Base-by-base conservation (phyloP, 2,329 filamentous ascomycete species). In the Chrysosphaeria jannelii region DNA sequence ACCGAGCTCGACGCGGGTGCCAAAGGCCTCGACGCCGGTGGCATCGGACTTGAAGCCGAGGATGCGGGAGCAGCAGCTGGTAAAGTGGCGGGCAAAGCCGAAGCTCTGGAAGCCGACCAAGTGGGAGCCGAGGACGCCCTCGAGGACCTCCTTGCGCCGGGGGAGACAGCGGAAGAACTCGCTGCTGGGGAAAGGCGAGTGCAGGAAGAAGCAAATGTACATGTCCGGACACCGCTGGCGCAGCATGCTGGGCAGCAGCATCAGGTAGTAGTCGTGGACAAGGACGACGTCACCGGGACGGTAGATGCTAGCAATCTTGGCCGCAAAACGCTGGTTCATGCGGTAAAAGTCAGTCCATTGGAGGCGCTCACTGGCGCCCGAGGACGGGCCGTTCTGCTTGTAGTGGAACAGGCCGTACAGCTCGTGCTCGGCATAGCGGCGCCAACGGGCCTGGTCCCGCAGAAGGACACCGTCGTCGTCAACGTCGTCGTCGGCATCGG, bases 51-150 rank as follows among this genome's bases (percentile, higher is more conserved):
- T 70, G 37, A 89, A 89, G n/a, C 74, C 72, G 6, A 91, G 54
- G 23, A 91, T 70, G 13, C 79, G 64, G 2, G 76, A 88, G 45
- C 79, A 91, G 46, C 79, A 91, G 32, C 76, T 90, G 18, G 76
- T 64, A 41, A 93, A 93, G 43, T 93, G 81, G 13, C 79, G 65
- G 9, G 79, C 81, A 43, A 90, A 93, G 42, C 78, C 85, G 48
- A 78, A 85, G 6, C 78, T 85, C 44, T 93, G 81, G 48, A 93
- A 91, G 1, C 78, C 79, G 30, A 93, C 63, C 50, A 93, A 66
- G 43, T 91, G 91, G 26, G 81, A 63, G 10, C 81, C 79, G 20
- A 93, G 53, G 22, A 90, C 65, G 23, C 85, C 85, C 34, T 85
- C 76, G 9, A 93, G 51, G 8, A 93, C 57, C 40, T 91, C 78